These are phyloP conservation scores for Plasmodium gonderi DNA, from an alignment of 169 alveolate genomes.

Conservation along the genomic window DNA sequence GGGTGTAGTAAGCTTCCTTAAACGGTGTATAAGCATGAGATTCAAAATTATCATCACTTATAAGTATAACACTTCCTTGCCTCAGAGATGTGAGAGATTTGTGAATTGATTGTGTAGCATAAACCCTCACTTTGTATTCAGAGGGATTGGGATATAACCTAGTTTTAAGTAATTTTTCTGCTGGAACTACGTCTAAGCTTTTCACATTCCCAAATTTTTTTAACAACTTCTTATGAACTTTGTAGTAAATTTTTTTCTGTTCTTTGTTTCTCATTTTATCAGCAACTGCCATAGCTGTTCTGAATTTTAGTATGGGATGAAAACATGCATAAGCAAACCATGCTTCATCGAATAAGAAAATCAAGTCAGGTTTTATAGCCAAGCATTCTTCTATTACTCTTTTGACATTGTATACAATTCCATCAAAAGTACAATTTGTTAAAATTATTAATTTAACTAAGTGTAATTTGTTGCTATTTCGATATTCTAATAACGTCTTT, in stretches of 20 bases:
- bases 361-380: conserved; percentile 78
- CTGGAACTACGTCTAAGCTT: conserved; percentile 53
- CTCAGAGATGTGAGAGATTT: conserved; percentile 78
- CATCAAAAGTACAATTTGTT: conserved; percentile 82
- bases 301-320: conserved; percentile 78
- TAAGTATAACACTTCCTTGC: conserved; percentile 79
- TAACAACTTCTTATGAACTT: conserved; percentile 53
- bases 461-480: conserved; percentile 69
- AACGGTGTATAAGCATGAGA: conserved; percentile 79
- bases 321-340: conserved; percentile 83
- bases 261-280: conserved; percentile 75
- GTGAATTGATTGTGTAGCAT: conserved; percentile 82
- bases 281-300: conserved; percentile 82
- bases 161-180: conserved; percentile 41
- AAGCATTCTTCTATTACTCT: conserved; percentile 81
- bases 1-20: conserved; percentile 81
- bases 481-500: conserved; percentile 75
- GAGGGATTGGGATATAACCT: conserved; percentile 78
- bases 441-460: conserved; percentile 69
- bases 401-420: conserved; percentile 80
- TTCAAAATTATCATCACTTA: conserved; percentile 79
- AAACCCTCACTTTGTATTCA: conserved; percentile 77
- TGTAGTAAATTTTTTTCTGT: conserved; percentile 67
- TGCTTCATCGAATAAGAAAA: conserved; percentile 81
- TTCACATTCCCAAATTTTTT: conserved; percentile 68